Percentiles rank a stretch among this genome's conserved stretches.
Conservation (phyloP, 2,329 filamentous ascomycete species). For the Trichophyton equinum region DNA sequence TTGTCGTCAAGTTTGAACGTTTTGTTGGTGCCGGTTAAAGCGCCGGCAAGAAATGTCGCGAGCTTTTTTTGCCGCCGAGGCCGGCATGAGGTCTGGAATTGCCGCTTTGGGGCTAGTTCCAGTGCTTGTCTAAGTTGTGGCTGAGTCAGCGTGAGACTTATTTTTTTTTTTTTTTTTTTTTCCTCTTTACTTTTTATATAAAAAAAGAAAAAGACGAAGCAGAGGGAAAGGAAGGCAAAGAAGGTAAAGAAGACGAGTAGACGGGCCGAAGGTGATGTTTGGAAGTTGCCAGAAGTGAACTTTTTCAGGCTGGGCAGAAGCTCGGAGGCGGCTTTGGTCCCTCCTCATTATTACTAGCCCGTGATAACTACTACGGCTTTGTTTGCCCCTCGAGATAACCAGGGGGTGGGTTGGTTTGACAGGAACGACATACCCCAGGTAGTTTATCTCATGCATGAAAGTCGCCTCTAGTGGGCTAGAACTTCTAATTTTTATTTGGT, state of each 20-base stretch:
- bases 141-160: not conserved
- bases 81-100: not conserved
- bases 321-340: too few species aligned
- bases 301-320: too few species aligned
- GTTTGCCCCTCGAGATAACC: too few species aligned
- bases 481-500: too few species aligned
- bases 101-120: not conserved
- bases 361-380: too few species aligned
- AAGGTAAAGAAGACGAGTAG: too few species aligned
- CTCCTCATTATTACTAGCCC: too few species aligned
- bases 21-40: not conserved
- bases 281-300: not conserved
- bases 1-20: not conserved
- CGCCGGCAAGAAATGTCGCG: not conserved
- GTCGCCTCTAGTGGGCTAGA: too few species aligned
- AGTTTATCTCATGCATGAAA: too few species aligned
- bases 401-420: too few species aligned
- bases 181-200: not conserved
- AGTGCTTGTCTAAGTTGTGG: not conserved
- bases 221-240: not conserved
- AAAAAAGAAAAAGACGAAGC: not conserved
- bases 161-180: not conserved
- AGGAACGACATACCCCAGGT: too few species aligned
- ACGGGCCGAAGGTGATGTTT: not conserved
- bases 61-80: not conserved